Percentiles rank a stretch among this genome's conserved stretches.
phyloP scores from a whole-genome alignment of 2,329 filamentous ascomycete species.

The Neofusicoccum ribis region DNA sequence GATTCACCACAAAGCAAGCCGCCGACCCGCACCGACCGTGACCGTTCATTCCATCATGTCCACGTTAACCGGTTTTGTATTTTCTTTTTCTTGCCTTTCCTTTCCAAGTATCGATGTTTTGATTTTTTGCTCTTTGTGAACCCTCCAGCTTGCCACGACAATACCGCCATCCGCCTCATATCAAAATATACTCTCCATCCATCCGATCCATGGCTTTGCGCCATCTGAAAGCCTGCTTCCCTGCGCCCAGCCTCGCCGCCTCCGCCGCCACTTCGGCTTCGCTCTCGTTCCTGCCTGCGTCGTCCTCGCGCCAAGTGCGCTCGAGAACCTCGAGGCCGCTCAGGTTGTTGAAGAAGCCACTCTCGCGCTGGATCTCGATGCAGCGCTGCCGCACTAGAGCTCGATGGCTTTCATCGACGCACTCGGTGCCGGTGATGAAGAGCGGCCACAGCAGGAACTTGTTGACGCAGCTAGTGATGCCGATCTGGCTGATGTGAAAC shows the following conservation, averaged over 20 bases:
- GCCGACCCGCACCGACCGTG: background rate
- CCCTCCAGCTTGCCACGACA: background rate
- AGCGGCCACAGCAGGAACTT: constrained; percentile 94
- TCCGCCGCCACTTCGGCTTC: constrained; percentile 20
- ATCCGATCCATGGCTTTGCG: constrained; percentile 52
- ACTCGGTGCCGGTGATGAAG: constrained; percentile 87
- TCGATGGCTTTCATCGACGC: constrained; percentile 77
- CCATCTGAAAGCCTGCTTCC: constrained; percentile 50
- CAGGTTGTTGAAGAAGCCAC: constrained; percentile 91
- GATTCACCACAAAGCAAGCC: background rate
- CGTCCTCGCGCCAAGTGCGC: constrained; percentile 71
- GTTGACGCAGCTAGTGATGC: constrained; percentile 69
- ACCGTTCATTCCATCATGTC: constrained; percentile 5
- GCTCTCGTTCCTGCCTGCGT: constrained; percentile 30
- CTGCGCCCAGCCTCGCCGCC: constrained; percentile 26
- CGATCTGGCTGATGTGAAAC: constrained; percentile 78
- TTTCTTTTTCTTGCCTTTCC: background rate
- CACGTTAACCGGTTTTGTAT: background rate
- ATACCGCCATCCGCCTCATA: constrained; percentile 33
- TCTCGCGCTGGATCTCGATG: constrained; percentile 81
- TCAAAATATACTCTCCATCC: constrained; percentile 54
- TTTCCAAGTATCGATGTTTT: background rate
- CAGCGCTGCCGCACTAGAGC: constrained; percentile 77
- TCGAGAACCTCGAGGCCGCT: constrained; percentile 83
- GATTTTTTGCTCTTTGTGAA: background rate